Evolutionary conservation across 2,329 filamentous ascomycete genomes (phyloP).

Genomic region (Paecilomyces variotii): DNA sequence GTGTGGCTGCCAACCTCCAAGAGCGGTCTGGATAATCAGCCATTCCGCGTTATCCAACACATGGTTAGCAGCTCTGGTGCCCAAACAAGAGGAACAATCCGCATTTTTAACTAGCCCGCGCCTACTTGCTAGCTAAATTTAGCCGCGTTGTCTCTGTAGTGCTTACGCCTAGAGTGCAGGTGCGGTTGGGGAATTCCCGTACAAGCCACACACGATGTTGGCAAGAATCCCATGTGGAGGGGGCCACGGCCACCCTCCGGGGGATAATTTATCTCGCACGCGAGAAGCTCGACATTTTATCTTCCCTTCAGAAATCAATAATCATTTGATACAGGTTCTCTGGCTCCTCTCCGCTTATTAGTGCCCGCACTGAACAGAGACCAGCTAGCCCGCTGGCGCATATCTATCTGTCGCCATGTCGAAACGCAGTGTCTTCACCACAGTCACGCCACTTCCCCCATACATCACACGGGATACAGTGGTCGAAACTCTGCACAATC

Average conservation of each 20-base stretch:
- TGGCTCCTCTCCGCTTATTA: not conserved
- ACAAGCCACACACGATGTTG: not conserved
- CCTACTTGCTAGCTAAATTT: constrained; percentile 2
- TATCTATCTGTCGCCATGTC: constrained; percentile 45
- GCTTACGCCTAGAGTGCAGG: not conserved
- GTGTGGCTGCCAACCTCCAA: no score
- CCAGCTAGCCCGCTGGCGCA: not conserved
- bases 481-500: constrained; percentile 64
- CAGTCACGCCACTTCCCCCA: constrained; percentile 64
- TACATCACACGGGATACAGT: constrained; percentile 60
- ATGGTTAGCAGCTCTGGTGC: not conserved
- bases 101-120: not conserved
- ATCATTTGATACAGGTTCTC: not conserved
- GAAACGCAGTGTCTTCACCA: constrained; percentile 65
- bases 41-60: not conserved
- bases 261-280: not conserved
- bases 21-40: not conserved
- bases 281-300: not conserved
- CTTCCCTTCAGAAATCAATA: not conserved
- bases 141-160: not conserved
- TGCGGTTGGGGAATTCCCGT: not conserved
- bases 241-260: not conserved
- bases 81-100: not conserved
- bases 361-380: not conserved
- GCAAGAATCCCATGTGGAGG: not conserved